A percentile compares a stretch with the other conserved stretches of the same genome.
Evolutionary conservation across 805 yeast genomes (phyloP).

Genomic region (Debaryomyces hansenii): DNA sequence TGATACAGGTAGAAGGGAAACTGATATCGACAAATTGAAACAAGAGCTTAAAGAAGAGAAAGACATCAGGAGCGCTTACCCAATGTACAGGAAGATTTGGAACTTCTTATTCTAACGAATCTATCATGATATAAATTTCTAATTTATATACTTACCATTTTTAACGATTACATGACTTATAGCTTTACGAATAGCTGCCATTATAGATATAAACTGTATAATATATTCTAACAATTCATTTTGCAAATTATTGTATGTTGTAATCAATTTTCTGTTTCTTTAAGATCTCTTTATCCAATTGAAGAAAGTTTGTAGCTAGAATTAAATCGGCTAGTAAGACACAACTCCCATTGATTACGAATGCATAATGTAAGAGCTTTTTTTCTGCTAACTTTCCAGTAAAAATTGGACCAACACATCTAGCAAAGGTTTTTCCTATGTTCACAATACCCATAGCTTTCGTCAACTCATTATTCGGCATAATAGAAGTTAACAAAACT

Average conservation of each 20-base stretch:
- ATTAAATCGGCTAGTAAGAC: conserved; percentile 50
- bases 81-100: conserved; percentile 22
- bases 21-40: conserved; percentile 51
- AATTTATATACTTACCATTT: neutral
- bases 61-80: conserved; percentile 13
- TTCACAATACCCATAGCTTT: conserved; percentile 83
- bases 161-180: neutral
- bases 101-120: conserved; percentile 15
- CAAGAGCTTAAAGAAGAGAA: conserved; percentile 50
- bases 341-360: conserved; percentile 50
- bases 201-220: neutral
- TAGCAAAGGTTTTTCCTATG: conserved; percentile 80
- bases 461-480: conserved; percentile 64
- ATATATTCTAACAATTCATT: neutral
- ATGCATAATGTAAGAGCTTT: conserved; percentile 49
- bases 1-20: conserved; percentile 58
- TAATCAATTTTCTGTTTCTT: neutral
- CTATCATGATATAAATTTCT: neutral
- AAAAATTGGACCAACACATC: conserved; percentile 77
- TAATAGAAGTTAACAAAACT: conserved; percentile 67
- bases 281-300: conserved; percentile 36
- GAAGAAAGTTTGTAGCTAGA: conserved; percentile 42
- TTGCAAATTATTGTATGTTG: neutral
- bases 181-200: neutral
- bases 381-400: conserved; percentile 71